Evolutionary conservation across 805 yeast species (phyloP), one percentile per base, ranked within the genome.

Genomic region (Zygosaccharomyces siamensis): DNA sequence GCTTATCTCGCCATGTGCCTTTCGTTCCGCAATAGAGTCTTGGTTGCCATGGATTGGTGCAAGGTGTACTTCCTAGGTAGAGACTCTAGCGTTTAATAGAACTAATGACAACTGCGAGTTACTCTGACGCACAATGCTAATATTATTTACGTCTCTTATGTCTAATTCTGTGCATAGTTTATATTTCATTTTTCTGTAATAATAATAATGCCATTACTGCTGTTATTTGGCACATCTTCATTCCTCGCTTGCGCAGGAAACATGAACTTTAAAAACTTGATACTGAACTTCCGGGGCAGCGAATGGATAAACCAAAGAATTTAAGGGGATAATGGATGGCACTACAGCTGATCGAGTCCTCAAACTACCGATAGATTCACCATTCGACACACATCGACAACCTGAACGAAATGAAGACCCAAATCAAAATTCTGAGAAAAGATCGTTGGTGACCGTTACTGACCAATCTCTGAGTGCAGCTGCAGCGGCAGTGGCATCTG

Each of bases 1-100:
- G 96, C 96, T 27, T 92, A 92, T 71, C 81, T 92, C 56, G 81
- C 87, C 66, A 90, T 92, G 97, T 83, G 92, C 70, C 79, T 92
- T 68, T 83, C 95, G 53, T 80, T 87, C 60, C 84, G 89, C 74
- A 90, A 88, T 76, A 92, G 87, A 77, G 73, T 89, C 52, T 78
- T 89, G 65, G 95, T 90, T 46, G 78, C 81, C 56, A 70, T 87
- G 55, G 98, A 92, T 69, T 90, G 98, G 98, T 64, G 81, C 54
- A 90, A 89, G 76, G 84, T 87, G 53, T 78, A 82, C 56, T 72
- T 89, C 66, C 87, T 92, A 62, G 98, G 98, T 53, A 86, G 98
- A 75, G 97, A 90, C 70, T 84, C 74, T 10, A 68, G 72, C 58
- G 57, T 63, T 55, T 59, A 53, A 55, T 27, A 30, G 20, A 33